These are phyloP conservation scores for Kodamaea lidongshanica DNA, from an alignment of 805 yeast species.

Conservation along the genomic window DNA sequence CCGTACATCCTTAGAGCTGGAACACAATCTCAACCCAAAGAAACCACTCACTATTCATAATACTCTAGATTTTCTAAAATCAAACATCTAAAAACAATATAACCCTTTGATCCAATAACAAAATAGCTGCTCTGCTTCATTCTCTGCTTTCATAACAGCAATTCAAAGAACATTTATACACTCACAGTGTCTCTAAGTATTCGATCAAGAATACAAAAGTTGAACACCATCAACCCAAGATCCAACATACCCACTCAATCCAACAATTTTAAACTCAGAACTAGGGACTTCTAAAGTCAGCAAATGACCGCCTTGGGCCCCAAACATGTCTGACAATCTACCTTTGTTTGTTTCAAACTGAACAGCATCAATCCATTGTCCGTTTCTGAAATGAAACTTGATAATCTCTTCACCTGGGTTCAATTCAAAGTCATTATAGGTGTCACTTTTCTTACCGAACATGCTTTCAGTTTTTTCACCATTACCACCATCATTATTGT, in stretches of 20 bases:
- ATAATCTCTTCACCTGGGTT: constrained; percentile 52
- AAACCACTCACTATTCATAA: too few relatives aligned
- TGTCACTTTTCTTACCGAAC: constrained; percentile 49
- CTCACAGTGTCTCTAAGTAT: not conserved
- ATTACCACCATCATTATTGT: not conserved
- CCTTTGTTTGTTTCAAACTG: constrained; percentile 62
- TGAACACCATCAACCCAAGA: constrained; percentile 75
- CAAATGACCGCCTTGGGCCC: constrained; percentile 62
- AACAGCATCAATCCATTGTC: constrained; percentile 86
- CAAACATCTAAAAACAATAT: too few relatives aligned
- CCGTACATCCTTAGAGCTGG: too few relatives aligned
- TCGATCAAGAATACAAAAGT: constrained; percentile 41
- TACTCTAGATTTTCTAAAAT: too few relatives aligned
- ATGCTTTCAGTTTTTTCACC: constrained; percentile 10
- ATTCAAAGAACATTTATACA: too few relatives aligned
- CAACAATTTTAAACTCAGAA: constrained; percentile 52
- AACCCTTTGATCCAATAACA: too few relatives aligned
- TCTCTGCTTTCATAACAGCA: too few relatives aligned
- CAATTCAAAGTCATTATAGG: constrained; percentile 53
- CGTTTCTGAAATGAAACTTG: constrained; percentile 62
- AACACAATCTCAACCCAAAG: too few relatives aligned
- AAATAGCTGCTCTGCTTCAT: too few relatives aligned
- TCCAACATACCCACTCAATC: constrained; percentile 64
- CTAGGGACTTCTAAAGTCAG: constrained; percentile 58
- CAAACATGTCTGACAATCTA: constrained; percentile 51